Evolutionary conservation across 345 rosid genomes (phyloP), one percentile per base, ranked within the genome.

Genomic region (Draba incana): DNA sequence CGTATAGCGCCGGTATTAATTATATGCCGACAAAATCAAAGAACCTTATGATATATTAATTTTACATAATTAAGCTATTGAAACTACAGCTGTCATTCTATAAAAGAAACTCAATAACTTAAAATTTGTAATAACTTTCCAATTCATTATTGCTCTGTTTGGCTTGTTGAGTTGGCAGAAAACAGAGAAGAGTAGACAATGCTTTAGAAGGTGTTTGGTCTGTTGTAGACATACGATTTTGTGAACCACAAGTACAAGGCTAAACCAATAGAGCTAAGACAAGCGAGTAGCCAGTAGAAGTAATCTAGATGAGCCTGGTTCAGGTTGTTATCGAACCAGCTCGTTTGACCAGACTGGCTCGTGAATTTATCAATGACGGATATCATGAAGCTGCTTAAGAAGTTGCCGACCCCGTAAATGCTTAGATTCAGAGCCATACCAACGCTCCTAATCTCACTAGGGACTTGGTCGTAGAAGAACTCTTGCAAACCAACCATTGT

Each of bases 391-490:
- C 79, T 75, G 45, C 81, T 78, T 24, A 75, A 37, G 11, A 70
- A 79, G 49, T 75, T 62, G 10, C 79, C 79, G 3, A 56, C 70
- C 3, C 82, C 79, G 15, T 47, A 39, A 12, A 75, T 43, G 47
- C 82, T 70, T 7, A 70, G 62, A 35, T 62, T 60, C 8, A 79
- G 50, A 20, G 82, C 67, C 43, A 75, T 23, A 28, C 77, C 75
- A 0, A 79, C n/a, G 28, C 79, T 79, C 38, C 62, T 75, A 13
- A 75, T 50, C 12, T 75, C 71, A 44, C 15, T 49, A 5, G 79
- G 77, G 31, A 75, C 57, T 59, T 79, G 79, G 44, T 81, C 85
- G 28, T 82, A 85, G 79, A 85, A 82, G 24, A 85, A 75, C 56
- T 82, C 89, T 41, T 82, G 79, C 24, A 75, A 59, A 14, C 82